Evolutionary conservation across 176 grass and related monocot species (phyloP), one percentile per base, ranked within the genome.

Genomic region (Musa itinerans): DNA sequence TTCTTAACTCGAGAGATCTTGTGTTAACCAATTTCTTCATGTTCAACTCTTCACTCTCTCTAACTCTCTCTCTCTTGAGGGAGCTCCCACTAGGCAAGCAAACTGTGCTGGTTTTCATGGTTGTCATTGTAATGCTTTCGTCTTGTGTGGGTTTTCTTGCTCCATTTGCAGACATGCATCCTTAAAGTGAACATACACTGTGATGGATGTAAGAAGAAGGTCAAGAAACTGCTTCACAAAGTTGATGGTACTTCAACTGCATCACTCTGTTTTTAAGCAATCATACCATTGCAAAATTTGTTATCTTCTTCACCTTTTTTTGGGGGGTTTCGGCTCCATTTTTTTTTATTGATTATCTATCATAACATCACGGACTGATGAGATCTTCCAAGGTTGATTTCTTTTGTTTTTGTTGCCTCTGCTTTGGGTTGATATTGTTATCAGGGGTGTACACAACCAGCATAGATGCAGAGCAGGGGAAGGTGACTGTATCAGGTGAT

Each of bases 181-280:
- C 67, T 96, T 50, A 96, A 92, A 71, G 93, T 96, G 49, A 90
- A 92, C 81, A 90, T 96, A 29, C 93, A 96, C 76, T 96, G 93
- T 49, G 89, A 96, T 69, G 93, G 93, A 8, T 96, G 93, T 69
- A 87, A 88, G 83, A 92, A 92, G 85, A 96, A 96, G 81, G 89
- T 96, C 20, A 96, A 90, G 89, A 96, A 96, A 87, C 80, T 96
- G 67, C 89, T 96, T 27, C 81, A 87, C 56, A 93, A 98, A 84
- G 90, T 98, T 2, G 88, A 98, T 1, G 95, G 95, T 98, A 78
- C 43, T 65, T 22, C 50, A 4, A 14, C 51, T 9, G 9, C 27
- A 43, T 0, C 34, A 43, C 34, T 43, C 4, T 43, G 34, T 43
- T 43, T 43, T 5, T 43, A 43, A 43, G 34, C 34, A 43, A 43